Base-by-base conservation (phyloP, 2,329 filamentous ascomycete genomes). In the Chalaropsis thielavioides region DNA sequence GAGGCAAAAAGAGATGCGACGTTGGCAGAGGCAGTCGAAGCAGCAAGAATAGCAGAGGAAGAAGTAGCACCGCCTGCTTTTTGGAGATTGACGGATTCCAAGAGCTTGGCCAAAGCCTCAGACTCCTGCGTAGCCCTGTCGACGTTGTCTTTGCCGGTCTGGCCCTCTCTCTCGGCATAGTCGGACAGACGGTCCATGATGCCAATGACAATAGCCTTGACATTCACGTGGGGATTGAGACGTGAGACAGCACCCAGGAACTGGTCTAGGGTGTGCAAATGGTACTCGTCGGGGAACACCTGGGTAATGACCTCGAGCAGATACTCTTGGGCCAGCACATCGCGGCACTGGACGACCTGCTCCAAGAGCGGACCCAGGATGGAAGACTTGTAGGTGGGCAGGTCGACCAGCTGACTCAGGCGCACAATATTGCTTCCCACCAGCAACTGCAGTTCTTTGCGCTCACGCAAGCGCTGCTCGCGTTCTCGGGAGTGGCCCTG, bases 231-330 rank as follows among this genome's bases (percentile, higher is more conserved):
- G 0, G 92, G 94, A 71, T 99, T 96, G 44, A 99, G 80, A 66
- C 92, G 83, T 15, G 92, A 90, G 41, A 96, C 95, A 6, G 94
- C 94, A 8, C 88, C 94, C 41, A 99, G 84, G 74, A 99, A 90
- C 73, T 96, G 88, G 72, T 97, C 94, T 40, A 99, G 83, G 0
- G 94, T 99, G 73, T 99, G 92, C 24, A 99, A 83, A 75, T 99
- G 95, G 74, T 92, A 99, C 73, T 99, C 94, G 76, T 99, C 94
- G 0, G 94, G 94, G 78, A 99, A 99, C 63, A 97, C 94, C 75
- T 99, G 95, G 4, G 92, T 99, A 69, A 99, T 95, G 68, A 99
- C 94, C 81, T 99, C 94, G 61, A 99, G 80, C 13, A 99, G 82
- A 76, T 99, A 99, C 74, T 99, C 94, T 74, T 99, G 94, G 41